Conservation (phyloP, 345 rosid species). For the Dovyalis caffra region DNA sequence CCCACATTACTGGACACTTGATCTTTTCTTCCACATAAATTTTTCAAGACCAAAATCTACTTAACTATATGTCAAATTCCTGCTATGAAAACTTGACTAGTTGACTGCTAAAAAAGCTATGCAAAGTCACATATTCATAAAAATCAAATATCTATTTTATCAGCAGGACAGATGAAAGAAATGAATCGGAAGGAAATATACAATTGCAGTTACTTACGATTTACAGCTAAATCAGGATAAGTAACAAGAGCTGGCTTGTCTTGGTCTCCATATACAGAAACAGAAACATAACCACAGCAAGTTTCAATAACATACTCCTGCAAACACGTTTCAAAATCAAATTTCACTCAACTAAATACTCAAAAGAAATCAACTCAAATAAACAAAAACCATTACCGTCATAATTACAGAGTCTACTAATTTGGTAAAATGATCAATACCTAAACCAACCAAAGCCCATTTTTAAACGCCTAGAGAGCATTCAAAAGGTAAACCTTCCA, state of each 20-base stretch:
- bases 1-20: background rate
- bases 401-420: background rate
- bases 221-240: conserved; percentile 88
- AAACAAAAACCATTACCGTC: background rate
- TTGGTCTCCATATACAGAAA: conserved; percentile 84
- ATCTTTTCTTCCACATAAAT: background rate
- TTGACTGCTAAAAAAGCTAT: background rate
- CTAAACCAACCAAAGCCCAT: background rate
- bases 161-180: background rate
- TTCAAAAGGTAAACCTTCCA: background rate
- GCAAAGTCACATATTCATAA: background rate
- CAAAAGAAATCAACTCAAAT: conserved; percentile 12
- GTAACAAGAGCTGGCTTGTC: conserved; percentile 96
- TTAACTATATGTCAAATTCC: background rate
- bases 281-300: conserved; percentile 60
- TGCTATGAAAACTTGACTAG: background rate
- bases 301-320: conserved; percentile 78
- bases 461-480: background rate
- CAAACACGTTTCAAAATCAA: conserved; percentile 24
- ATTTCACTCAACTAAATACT: background rate
- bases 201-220: conserved; percentile 47
- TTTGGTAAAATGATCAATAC: background rate
- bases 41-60: background rate
- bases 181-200: background rate
- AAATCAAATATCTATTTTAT: background rate